Percentiles rank a stretch among this genome's conserved stretches.
Conservation (phyloP, 441 rosid genomes). For the Syzygium malaccense region DNA sequence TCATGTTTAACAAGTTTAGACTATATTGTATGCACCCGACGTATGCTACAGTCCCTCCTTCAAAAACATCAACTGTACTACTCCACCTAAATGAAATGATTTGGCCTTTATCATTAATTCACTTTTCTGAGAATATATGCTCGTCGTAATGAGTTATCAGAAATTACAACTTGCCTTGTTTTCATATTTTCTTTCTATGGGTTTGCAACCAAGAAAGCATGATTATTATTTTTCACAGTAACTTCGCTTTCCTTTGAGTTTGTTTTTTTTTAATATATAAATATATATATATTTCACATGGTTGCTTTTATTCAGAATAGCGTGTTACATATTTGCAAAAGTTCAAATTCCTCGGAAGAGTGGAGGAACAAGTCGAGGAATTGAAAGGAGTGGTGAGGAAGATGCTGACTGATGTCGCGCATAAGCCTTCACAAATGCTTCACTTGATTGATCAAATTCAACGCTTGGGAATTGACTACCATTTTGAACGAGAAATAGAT, state of each 20-base stretch:
- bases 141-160: neutral
- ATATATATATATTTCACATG: neutral
- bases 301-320: neutral
- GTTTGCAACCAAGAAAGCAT: neutral
- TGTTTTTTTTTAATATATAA: no score
- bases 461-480: neutral
- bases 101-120: neutral
- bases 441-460: neutral
- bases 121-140: neutral
- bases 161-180: neutral
- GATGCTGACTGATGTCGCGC: neutral
- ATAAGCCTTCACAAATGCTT: neutral
- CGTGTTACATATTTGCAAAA: neutral
- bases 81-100: neutral
- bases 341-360: neutral
- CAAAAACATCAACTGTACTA: neutral
- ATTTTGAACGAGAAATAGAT: neutral
- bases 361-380: neutral
- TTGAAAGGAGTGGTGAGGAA: neutral
- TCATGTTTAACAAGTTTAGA: neutral
- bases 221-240: neutral
- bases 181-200: neutral
- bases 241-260: neutral
- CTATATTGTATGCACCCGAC: neutral
- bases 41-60: neutral